Conservation (phyloP, 768 basidiomycete species). For the Lentinus brumalis region DNA sequence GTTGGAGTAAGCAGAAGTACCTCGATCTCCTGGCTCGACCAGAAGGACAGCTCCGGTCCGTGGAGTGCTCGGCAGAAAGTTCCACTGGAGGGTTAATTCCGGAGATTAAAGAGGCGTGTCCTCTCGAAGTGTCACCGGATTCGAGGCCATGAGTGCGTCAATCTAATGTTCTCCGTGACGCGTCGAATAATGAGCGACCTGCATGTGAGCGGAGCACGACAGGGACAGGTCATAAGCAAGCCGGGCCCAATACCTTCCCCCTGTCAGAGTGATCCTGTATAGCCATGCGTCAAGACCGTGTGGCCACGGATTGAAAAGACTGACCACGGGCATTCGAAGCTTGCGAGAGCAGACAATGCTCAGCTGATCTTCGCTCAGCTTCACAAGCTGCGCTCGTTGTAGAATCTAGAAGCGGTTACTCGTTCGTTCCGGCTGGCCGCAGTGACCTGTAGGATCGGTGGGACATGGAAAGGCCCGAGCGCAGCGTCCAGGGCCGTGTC, state of each 20-base stretch:
- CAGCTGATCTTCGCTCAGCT: slow-evolving; percentile 16
- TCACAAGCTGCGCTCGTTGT: not conserved
- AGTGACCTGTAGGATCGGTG: slow-evolving; percentile 2
- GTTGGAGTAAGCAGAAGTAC: not conserved
- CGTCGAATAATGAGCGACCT: not conserved
- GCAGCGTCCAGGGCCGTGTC: slow-evolving; percentile 9
- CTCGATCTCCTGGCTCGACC: not conserved
- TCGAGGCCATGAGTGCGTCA: not conserved
- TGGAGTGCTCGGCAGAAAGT: slow-evolving; percentile 3
- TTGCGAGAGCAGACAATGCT: slow-evolving; percentile 7
- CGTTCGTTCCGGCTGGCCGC: slow-evolving; percentile 7
- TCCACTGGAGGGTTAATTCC: slow-evolving; percentile 13
- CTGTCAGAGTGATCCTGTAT: no score
- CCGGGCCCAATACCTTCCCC: not conserved
- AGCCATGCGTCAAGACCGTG: not conserved
- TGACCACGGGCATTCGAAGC: slow-evolving; percentile 6
- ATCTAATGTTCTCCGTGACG: not conserved
- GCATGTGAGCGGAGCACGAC: not conserved
- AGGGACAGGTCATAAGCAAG: not conserved
- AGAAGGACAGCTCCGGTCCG: slow-evolving; percentile 12
- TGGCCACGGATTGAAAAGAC: not conserved
- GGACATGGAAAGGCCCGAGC: not conserved
- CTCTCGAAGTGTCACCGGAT: slow-evolving; percentile 6
- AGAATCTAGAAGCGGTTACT: not conserved
- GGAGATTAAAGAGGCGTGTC: slow-evolving; percentile 23